Evolutionary conservation across 2,329 filamentous ascomycete genomes (phyloP).

Genomic region (Cercospora zeina): DNA sequence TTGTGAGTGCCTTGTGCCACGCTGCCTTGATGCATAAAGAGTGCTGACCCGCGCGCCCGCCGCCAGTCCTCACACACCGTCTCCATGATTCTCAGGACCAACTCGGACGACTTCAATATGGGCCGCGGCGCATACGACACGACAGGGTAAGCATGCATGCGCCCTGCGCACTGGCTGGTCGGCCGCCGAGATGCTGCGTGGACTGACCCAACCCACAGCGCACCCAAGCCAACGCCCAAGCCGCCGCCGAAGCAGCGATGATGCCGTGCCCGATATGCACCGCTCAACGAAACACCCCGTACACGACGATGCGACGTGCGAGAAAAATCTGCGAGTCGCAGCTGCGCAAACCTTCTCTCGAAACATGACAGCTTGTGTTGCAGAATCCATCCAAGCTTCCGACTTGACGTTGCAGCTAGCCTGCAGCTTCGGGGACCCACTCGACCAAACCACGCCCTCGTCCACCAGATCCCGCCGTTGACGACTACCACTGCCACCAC

Average conservation of each 20-base stretch:
- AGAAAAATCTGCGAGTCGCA: constrained; percentile 2
- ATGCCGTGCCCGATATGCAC: constrained; percentile 5
- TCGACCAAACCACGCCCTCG: constrained; percentile 7
- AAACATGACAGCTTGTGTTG: background rate
- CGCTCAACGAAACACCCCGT: constrained; percentile 5
- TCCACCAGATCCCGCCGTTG: constrained; percentile 15
- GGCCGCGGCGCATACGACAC: constrained; percentile 53
- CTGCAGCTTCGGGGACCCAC: constrained; percentile 18
- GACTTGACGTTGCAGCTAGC: constrained; percentile 19
- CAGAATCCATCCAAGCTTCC: constrained; percentile 16
- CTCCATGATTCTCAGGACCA: constrained; percentile 48
- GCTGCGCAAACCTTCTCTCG: constrained; percentile 18
- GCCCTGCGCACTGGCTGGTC: background rate
- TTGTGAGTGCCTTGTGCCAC: constrained; percentile 31
- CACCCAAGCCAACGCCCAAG: constrained; percentile 48
- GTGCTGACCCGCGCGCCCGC: constrained; percentile 21
- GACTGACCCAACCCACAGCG: constrained; percentile 30
- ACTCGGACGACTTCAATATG: constrained; percentile 45
- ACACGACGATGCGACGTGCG: constrained; percentile 10
- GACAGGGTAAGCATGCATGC: constrained; percentile 40
- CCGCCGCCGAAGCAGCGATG: constrained; percentile 38
- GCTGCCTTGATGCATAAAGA: constrained; percentile 5
- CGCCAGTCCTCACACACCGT: constrained; percentile 10
- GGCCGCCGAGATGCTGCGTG: background rate
- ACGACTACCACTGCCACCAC: constrained; percentile 14